These are phyloP conservation scores for Musa itinerans DNA, from an alignment of 176 grass and related monocot genomes.

Conservation along the genomic window DNA sequence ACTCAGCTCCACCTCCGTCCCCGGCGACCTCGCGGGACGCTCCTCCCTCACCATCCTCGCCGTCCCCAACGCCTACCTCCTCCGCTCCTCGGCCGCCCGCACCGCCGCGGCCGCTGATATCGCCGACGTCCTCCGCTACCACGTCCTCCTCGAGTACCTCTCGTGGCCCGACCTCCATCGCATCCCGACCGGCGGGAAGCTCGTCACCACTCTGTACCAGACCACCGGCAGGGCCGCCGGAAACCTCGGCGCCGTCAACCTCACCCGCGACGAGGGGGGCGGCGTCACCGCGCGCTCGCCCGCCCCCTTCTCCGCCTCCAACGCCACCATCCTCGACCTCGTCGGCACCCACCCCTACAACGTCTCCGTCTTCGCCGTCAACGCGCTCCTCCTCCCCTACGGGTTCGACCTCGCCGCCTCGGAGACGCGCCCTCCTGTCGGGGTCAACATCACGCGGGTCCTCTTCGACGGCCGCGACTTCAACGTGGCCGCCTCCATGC, in stretches of 20 bases:
- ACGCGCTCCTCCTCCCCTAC: slow-evolving; percentile 59
- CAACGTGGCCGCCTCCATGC: slow-evolving; percentile 88
- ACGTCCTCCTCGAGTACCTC: slow-evolving; percentile 92
- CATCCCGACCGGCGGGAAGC: slow-evolving; percentile 51
- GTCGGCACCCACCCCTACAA: slow-evolving; percentile 68
- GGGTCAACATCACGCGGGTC: slow-evolving; percentile 70
- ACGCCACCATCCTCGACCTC: slow-evolving; percentile 60
- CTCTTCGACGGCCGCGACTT: slow-evolving; percentile 67
- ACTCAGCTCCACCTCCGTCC: slow-evolving; percentile 50
- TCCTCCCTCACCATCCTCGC: slow-evolving; percentile 83
- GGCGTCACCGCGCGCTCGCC: slow-evolving; percentile 61
- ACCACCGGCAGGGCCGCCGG: slow-evolving; percentile 78
- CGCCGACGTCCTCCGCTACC: slow-evolving; percentile 84
- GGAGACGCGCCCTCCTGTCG: slow-evolving; percentile 38
- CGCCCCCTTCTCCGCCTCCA: slow-evolving; percentile 40
- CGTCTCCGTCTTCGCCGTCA: slow-evolving; percentile 68
- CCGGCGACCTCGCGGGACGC: slow-evolving; percentile 41
- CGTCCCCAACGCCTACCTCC: slow-evolving; percentile 62
- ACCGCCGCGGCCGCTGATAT: slow-evolving; percentile 62
- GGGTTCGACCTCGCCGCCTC: slow-evolving; percentile 75
- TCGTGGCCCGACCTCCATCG: slow-evolving; percentile 52
- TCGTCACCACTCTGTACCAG: slow-evolving; percentile 91
- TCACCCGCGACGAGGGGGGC: slow-evolving; percentile 34
- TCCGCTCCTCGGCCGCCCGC: slow-evolving; percentile 44
- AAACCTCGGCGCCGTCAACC: slow-evolving; percentile 82